Base-by-base conservation (phyloP, 768 basidiomycete genomes). In the Lentinula detonsa region DNA sequence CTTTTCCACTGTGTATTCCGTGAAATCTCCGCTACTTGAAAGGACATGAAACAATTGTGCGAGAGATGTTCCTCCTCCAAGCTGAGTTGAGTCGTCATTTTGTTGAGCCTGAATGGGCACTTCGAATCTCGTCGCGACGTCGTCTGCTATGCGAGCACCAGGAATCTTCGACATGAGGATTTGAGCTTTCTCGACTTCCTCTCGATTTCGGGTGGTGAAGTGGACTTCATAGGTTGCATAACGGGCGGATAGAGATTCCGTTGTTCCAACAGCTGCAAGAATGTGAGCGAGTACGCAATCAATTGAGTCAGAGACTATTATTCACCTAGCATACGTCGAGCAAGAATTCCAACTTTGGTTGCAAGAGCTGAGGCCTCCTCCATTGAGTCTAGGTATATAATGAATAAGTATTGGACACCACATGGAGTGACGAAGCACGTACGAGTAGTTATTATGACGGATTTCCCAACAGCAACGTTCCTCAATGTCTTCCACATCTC, bases 301-400 rank as follows among this genome's bases (percentile, higher is more conserved):
- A 10, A 16, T 11, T 7, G 18, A 21, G 37, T 42, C 15, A 35
- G 4, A 31, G 18, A 51, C 15, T 11, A 50, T 31, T 31, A 15
- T 80, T 52, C 64, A 87, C 86, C 87, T 1, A 92, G 79, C 74
- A 92, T 76, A 53, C 79, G 81, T 59, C 83, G 84, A 1, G 90
- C 87, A 10, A 93, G 72, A 58, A 92, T 91, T 18, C 88, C 89
- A 16, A 91, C 90, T 68, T 85, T 85, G 66, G 78, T 86, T 1
- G 90, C 87, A 1, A 92, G 75, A 5, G 88, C 88, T 15, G 88
- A 87, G 1, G 88, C 90, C 71, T 93, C 90, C 71, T 91, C 90
- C 90, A 91, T 91, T 0, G 88, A 90, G 70, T 91, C 88, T 85
- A 52, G 50, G 15, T 53, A 28, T 8, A 23, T 3, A 50, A 16